Percentiles rank a stretch among this genome's conserved stretches.
phyloP scores from a whole-genome alignment of 78 protist genomes.

The Dictyostelium brefeldianum region DNA sequence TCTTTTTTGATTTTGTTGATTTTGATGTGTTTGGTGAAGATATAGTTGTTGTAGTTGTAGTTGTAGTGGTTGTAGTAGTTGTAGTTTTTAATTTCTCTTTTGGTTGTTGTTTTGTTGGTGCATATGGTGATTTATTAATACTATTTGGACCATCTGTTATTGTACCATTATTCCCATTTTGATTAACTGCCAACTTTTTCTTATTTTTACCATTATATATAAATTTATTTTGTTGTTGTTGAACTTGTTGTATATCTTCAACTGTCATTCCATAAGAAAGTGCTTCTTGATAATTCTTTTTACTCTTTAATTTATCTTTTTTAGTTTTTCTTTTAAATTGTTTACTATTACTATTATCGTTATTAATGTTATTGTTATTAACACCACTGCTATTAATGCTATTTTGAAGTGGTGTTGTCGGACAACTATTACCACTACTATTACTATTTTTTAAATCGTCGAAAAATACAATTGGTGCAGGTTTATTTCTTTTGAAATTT shows the following conservation, averaged over 20 bases:
- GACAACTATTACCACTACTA: background rate
- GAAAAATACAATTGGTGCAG: background rate
- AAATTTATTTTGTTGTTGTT: background rate
- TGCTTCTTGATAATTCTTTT: constrained; percentile 14
- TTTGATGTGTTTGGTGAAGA: no score
- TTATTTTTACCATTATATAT: background rate
- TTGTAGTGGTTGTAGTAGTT: no score
- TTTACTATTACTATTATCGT: background rate
- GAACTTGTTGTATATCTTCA: background rate
- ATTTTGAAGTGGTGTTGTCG: background rate
- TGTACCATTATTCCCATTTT: background rate
- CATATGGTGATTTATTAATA: constrained; percentile 12
- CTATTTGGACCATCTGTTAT: background rate
- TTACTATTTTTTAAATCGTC: background rate
- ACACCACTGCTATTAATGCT: background rate
- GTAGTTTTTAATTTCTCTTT: no score
- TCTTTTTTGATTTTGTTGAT: background rate
- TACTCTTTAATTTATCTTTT: constrained; percentile 54
- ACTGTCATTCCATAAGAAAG: background rate
- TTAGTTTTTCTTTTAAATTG: constrained; percentile 52
- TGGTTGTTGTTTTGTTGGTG: background rate
- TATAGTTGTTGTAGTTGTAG: no score
- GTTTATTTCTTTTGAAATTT: constrained; percentile 10
- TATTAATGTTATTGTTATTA: background rate
- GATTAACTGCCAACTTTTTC: background rate